These are phyloP conservation scores for Tulasnella sp. DNA, from an alignment of 768 basidiomycete species.

Conservation along the genomic window DNA sequence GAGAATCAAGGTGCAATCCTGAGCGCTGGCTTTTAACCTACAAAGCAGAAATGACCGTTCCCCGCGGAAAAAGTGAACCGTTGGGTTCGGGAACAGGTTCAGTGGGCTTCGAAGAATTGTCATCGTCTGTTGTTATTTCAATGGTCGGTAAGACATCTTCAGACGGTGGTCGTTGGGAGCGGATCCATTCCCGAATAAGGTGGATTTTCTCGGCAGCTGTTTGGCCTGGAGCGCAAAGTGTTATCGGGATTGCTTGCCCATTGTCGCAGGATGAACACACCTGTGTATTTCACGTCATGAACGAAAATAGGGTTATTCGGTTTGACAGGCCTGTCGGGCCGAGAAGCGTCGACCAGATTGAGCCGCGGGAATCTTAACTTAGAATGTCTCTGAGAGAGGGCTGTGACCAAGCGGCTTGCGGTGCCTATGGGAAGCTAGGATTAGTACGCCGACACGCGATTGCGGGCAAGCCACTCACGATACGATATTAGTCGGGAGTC, in stretches of 20 bases:
- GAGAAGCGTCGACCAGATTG: constrained; percentile 71
- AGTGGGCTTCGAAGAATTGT: not conserved
- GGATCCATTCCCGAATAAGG: constrained; percentile 58
- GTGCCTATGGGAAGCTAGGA: constrained; percentile 31
- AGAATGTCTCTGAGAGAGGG: constrained; percentile 40
- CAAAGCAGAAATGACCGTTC: constrained; percentile 3
- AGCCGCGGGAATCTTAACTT: constrained; percentile 69
- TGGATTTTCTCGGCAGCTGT: constrained; percentile 58
- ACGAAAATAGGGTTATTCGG: constrained; percentile 50
- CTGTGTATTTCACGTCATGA: constrained; percentile 60
- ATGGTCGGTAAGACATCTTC: not conserved
- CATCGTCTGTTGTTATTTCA: not conserved
- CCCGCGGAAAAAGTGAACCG: not conserved
- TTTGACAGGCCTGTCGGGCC: constrained; percentile 64
- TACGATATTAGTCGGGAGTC: constrained; percentile 76
- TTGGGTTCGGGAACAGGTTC: too few species aligned
- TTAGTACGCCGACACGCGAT: not conserved
- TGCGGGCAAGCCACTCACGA: constrained; percentile 1
- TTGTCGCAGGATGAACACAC: constrained; percentile 26
- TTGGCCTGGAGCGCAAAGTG: constrained; percentile 30
- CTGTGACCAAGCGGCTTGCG: constrained; percentile 44
- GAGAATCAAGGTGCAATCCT: constrained; percentile 54
- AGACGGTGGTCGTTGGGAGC: constrained; percentile 27
- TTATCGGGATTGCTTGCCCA: not conserved
- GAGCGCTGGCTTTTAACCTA: constrained; percentile 26